Evolutionary conservation across 306 rosid species (phyloP), one percentile per base, ranked within the genome.

Genomic region (Pyrus betulifolia): DNA sequence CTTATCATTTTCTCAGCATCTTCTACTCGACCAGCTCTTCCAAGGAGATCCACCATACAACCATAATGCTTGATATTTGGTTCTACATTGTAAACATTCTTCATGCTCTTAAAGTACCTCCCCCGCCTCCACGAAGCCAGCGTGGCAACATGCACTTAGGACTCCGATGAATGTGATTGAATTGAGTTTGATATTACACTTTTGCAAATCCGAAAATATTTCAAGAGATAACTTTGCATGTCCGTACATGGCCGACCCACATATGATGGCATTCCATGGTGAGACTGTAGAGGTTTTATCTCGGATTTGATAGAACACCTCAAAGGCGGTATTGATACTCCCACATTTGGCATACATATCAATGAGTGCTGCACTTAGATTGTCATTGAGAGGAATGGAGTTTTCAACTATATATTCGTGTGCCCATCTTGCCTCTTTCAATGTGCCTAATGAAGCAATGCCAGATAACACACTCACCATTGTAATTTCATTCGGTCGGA

Each of bases 321-420:
- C 86, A 51, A 92, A 80, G 80, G 97, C 93, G 15, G 85, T 64
- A 66, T 84, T 76, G 84, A 90, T 86, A 82, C 90, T 87, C 85
- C 98, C 97, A 69, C 97, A 95, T 77, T 95, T 92, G 52, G 97
- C 91, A 82, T 95, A 92, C 98, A 95, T 90, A 79, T 95, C 97
- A 58, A 92, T 78, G 69, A 95, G 49, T 18, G 96, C 93, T 18
- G 97, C 93, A 71, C 84, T 81, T 72, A 95, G 84, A 78, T 95
- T 95, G 83, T 90, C 97, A 71, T 84, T 87, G 66, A 92, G 85
- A 76, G 87, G 87, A 78, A 95, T 86, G 72, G 86, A 85, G 70
- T 89, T 83, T 18, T 72, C 82, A 21, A 35, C 27, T 52, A 89
- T 68, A 74, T 86, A 92, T 67, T 89, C 89, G 64, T 87, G 97